Evolutionary conservation across 352 stramenopile species (phyloP).

Genomic region (Blastocystis sp.): DNA sequence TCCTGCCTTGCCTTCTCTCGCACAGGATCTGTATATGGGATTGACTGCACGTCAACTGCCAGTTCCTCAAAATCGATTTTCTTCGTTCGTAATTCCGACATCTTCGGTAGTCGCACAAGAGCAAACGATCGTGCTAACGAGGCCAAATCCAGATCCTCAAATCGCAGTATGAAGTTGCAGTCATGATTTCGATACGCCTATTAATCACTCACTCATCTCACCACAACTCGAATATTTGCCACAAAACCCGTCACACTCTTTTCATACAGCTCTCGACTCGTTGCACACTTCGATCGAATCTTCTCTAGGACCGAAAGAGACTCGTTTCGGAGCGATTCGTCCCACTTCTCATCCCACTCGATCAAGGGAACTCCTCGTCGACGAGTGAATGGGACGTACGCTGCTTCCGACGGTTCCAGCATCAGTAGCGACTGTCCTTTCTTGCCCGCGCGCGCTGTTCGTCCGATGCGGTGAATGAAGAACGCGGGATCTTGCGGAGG

Average conservation of each 20-base stretch:
- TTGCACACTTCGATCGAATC: constrained; percentile 79
- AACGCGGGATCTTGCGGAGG: constrained; percentile 91
- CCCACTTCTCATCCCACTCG: constrained; percentile 60
- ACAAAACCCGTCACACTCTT: constrained; percentile 92
- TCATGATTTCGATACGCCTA: constrained; percentile 97
- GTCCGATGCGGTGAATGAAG: constrained; percentile 94
- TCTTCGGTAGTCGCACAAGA: constrained; percentile 77
- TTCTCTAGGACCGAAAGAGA: constrained; percentile 72
- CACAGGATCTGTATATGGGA: constrained; percentile 64
- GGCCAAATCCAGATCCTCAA: constrained; percentile 90
- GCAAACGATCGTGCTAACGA: constrained; percentile 76
- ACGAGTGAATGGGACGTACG: constrained; percentile 59
- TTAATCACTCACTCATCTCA: background rate
- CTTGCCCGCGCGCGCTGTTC: constrained; percentile 87
- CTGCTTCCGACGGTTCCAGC: constrained; percentile 30
- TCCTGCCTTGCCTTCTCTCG: constrained; percentile 91
- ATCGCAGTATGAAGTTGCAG: constrained; percentile 95
- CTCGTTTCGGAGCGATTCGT: constrained; percentile 61
- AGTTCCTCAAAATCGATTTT: constrained; percentile 65
- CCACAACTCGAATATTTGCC: constrained; percentile 36
- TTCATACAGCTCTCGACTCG: constrained; percentile 91
- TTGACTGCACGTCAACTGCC: constrained; percentile 60
- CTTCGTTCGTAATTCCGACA: constrained; percentile 75
- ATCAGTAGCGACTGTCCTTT: constrained; percentile 49
- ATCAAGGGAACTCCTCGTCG: constrained; percentile 15